A percentile compares a stretch with the other conserved stretches of the same genome.
Conservation (phyloP, 768 basidiomycete species). For the Leccinum arenicola region DNA sequence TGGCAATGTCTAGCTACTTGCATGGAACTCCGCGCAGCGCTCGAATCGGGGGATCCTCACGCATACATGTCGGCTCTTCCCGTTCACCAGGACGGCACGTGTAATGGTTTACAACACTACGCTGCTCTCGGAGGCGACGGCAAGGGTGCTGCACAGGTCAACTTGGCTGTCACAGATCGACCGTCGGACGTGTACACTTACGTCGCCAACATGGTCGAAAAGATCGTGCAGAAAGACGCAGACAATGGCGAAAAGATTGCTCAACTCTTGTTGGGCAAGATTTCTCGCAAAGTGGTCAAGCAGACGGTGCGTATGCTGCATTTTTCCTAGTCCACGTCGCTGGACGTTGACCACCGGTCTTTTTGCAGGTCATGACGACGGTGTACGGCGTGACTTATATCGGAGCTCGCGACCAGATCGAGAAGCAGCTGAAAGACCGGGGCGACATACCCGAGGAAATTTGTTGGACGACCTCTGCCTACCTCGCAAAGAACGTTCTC, state of each 20-base stretch:
- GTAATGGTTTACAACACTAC: constrained; percentile 98
- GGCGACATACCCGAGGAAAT: constrained; percentile 69
- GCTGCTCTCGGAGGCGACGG: constrained; percentile 94
- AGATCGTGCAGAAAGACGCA: constrained; percentile 55
- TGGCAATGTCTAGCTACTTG: constrained; percentile 97
- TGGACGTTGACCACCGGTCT: not conserved
- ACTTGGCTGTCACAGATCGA: constrained; percentile 76
- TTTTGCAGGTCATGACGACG: constrained; percentile 87
- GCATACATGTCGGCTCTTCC: constrained; percentile 70
- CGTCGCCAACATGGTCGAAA: constrained; percentile 84
- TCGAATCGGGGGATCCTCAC: constrained; percentile 63
- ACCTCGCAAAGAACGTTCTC: constrained; percentile 79
- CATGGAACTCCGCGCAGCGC: constrained; percentile 80
- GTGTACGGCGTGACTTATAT: constrained; percentile 97
- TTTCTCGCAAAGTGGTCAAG: constrained; percentile 94
- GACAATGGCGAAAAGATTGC: constrained; percentile 53
- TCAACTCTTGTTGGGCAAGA: constrained; percentile 63
- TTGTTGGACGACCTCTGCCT: constrained; percentile 72
- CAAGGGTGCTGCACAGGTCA: constrained; percentile 88
- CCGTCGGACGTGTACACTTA: constrained; percentile 96
- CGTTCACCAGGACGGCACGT: constrained; percentile 97
- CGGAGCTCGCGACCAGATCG: constrained; percentile 93
- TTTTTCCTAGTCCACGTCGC: not conserved
- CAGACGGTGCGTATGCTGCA: constrained; percentile 68
- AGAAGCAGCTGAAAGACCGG: constrained; percentile 78